phyloP scores from a whole-genome alignment of 2,329 filamentous ascomycete genomes.

The Cladophialophora psammophila region DNA sequence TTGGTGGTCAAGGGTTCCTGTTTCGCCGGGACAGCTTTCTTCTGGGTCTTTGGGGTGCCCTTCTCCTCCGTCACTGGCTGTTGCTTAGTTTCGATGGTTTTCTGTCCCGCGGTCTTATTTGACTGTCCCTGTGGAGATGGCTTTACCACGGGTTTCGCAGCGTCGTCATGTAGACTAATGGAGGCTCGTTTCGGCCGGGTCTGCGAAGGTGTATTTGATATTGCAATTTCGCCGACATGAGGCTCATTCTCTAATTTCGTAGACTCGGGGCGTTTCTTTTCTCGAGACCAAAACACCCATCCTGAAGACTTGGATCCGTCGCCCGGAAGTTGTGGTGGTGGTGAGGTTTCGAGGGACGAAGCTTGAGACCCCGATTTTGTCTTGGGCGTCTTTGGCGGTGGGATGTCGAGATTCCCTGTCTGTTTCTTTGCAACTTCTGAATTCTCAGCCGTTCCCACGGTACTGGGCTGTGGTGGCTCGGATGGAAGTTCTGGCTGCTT shows the following conservation, averaged over 20 bases:
- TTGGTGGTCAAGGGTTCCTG: constrained; percentile 28
- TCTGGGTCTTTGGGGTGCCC: constrained; percentile 35
- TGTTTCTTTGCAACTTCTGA: constrained; percentile 26
- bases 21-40: constrained; percentile 45
- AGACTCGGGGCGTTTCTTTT: constrained; percentile 30
- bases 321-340: constrained; percentile 36
- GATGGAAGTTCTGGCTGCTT: constrained; percentile 7
- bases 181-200: constrained; percentile 42
- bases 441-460: neutral
- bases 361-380: constrained; percentile 34
- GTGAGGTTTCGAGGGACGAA: constrained; percentile 34
- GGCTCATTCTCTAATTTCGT: constrained; percentile 33
- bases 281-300: constrained; percentile 44
- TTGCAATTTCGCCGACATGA: constrained; percentile 38
- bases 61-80: constrained; percentile 7
- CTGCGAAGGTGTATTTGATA: constrained; percentile 40
- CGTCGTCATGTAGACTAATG: constrained; percentile 39
- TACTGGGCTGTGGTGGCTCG: neutral
- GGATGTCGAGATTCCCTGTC: constrained; percentile 27
- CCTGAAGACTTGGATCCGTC: constrained; percentile 36
- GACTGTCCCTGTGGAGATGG: constrained; percentile 17
- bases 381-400: constrained; percentile 34
- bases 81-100: constrained; percentile 17
- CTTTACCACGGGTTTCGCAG: constrained; percentile 22
- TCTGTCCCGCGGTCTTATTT: constrained; percentile 27